These are phyloP conservation scores for Spergularia bocconei DNA, from an alignment of 148 eudicot species.

Conservation along the genomic window DNA sequence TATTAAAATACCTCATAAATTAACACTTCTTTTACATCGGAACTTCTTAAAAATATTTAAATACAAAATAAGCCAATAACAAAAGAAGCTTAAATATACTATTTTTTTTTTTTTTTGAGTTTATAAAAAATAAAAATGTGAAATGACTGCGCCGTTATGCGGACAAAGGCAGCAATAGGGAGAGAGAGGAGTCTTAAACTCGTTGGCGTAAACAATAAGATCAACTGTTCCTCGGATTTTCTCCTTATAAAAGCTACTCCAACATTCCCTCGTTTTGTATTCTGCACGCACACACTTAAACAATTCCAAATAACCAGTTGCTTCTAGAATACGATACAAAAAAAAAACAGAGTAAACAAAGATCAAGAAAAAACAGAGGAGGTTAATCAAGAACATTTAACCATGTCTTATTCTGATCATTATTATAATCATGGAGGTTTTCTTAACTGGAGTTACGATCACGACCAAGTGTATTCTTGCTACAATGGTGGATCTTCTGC, in stretches of 20 bases:
- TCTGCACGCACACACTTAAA: not conserved
- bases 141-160: slow-evolving; percentile 20
- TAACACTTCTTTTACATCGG: too few species aligned
- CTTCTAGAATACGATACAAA: not conserved
- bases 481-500: not conserved
- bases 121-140: not conserved
- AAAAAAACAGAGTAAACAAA: too few species aligned
- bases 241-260: slow-evolving; percentile 1
- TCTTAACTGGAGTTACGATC: not conserved
- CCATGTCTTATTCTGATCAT: slow-evolving; percentile 7
- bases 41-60: too few species aligned
- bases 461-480: not conserved
- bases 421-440: not conserved
- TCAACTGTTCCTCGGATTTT: not conserved
- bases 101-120: too few species aligned
- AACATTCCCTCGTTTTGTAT: slow-evolving; percentile 16
- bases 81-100: too few species aligned
- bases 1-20: too few species aligned
- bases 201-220: not conserved
- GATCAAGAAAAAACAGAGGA: not conserved
- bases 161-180: slow-evolving; percentile 8
- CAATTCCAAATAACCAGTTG: not conserved
- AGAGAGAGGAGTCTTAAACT: not conserved
- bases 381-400: not conserved
- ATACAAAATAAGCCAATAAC: too few species aligned